Evolutionary conservation across 2,329 filamentous ascomycete species (phyloP).

Genomic region (Fusarium ramigenum): DNA sequence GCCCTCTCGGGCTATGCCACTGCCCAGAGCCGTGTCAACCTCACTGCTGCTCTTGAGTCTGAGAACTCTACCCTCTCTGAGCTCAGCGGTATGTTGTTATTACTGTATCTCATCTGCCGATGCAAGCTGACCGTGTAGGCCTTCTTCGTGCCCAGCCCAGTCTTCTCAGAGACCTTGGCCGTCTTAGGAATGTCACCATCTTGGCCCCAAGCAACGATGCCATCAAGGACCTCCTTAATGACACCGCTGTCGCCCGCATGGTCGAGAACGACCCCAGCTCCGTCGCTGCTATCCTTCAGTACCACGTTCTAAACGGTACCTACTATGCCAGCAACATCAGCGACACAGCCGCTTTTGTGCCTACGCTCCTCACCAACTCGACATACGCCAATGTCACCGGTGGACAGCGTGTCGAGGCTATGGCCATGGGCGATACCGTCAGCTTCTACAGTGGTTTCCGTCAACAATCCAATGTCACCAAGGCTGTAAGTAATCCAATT

Average conservation of each 20-base stretch:
- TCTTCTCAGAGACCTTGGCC: slow-evolving; percentile 26
- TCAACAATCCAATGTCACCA: slow-evolving; percentile 50
- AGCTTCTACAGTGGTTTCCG: slow-evolving; percentile 57
- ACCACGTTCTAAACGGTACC: slow-evolving; percentile 65
- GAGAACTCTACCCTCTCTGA: slow-evolving; percentile 43
- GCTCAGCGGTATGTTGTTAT: slow-evolving; percentile 30
- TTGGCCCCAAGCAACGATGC: slow-evolving; percentile 66
- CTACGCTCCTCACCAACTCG: slow-evolving; percentile 54
- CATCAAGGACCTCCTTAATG: slow-evolving; percentile 59
- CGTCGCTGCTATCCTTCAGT: slow-evolving; percentile 58
- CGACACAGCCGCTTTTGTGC: slow-evolving; percentile 47
- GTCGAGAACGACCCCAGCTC: slow-evolving; percentile 51
- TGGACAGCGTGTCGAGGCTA: slow-evolving; percentile 55
- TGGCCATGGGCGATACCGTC: slow-evolving; percentile 53
- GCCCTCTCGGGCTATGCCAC: slow-evolving; percentile 32
- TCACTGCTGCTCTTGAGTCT: slow-evolving; percentile 38
- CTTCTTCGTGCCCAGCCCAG: slow-evolving; percentile 39
- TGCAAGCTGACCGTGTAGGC: slow-evolving; percentile 25
- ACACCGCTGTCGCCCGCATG: slow-evolving; percentile 53
- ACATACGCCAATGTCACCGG: slow-evolving; percentile 54
- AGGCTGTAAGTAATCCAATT: slow-evolving; percentile 38
- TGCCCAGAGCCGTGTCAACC: slow-evolving; percentile 35
- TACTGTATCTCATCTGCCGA: background rate
- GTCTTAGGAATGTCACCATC: slow-evolving; percentile 46
- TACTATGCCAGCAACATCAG: slow-evolving; percentile 48